These are phyloP conservation scores for Dichomitus squalens DNA, from an alignment of 1,284 basidiomycete species.

Conservation along the genomic window DNA sequence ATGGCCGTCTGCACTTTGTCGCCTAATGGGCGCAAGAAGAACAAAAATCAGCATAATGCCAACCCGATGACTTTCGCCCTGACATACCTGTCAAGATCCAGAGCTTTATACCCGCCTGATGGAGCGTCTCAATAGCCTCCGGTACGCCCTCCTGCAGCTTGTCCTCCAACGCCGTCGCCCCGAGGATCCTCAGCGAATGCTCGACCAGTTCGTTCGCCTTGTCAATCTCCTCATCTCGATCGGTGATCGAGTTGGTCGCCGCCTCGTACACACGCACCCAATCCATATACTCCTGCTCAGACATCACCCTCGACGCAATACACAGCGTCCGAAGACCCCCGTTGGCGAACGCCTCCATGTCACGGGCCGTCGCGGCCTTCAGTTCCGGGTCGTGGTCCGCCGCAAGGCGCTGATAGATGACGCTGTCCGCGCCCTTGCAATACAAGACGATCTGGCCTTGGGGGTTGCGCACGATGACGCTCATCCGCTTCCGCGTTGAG, in stretches of 20 bases:
- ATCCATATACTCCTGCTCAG: slow-evolving; percentile 80
- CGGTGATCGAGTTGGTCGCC: slow-evolving; percentile 73
- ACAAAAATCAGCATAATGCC: slow-evolving; percentile 1
- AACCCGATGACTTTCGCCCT: slow-evolving; percentile 1
- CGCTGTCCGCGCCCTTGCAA: slow-evolving; percentile 96
- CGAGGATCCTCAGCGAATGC: slow-evolving; percentile 80
- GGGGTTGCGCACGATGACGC: slow-evolving; percentile 82
- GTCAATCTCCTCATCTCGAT: slow-evolving; percentile 91
- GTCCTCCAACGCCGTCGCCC: slow-evolving; percentile 95
- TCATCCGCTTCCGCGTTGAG: slow-evolving; percentile 93
- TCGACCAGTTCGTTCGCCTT: slow-evolving; percentile 87
- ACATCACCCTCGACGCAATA: slow-evolving; percentile 81
- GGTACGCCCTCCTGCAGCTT: slow-evolving; percentile 97
- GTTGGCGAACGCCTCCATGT: slow-evolving; percentile 95
- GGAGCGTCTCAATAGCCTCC: slow-evolving; percentile 91
- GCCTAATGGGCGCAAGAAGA: slow-evolving; percentile 46
- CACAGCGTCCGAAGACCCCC: slow-evolving; percentile 91
- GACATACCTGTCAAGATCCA: slow-evolving; percentile 86
- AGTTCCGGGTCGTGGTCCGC: slow-evolving; percentile 73
- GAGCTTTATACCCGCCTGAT: slow-evolving; percentile 93
- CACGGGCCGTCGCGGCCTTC: slow-evolving; percentile 78
- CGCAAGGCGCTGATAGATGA: slow-evolving; percentile 87
- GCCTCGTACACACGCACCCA: slow-evolving; percentile 87
- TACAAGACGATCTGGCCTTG: slow-evolving; percentile 85
- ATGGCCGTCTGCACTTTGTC: slow-evolving; percentile 98